Conservation (phyloP, 352 stramenopile species). For the Pythium oligandrum region DNA sequence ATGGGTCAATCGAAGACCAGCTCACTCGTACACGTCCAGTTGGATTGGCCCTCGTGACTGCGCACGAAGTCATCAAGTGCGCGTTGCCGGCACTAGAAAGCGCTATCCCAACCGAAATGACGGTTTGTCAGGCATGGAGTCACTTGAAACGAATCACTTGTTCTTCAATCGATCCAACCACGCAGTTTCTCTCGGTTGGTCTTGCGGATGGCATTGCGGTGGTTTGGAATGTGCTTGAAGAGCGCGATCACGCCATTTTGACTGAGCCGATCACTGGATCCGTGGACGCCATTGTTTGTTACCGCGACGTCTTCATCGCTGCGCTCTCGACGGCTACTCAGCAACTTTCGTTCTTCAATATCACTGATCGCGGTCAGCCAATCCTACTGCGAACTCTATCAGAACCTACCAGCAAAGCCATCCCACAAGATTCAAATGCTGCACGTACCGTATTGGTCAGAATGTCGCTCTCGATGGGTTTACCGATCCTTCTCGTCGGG, state of each 20-base stretch:
- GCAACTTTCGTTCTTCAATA: constrained; percentile 40
- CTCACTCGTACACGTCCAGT: constrained; percentile 8
- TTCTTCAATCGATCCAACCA: constrained; percentile 33
- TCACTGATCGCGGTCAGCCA: constrained; percentile 18
- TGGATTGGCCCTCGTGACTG: constrained; percentile 2
- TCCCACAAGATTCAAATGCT: constrained; percentile 11
- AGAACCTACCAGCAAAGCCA: constrained; percentile 14
- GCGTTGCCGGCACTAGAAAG: neutral
- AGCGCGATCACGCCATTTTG: constrained; percentile 28
- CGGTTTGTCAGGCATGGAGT: constrained; percentile 27
- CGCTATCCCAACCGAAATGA: neutral
- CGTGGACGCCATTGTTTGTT: constrained; percentile 17
- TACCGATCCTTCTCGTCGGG: constrained; percentile 34
- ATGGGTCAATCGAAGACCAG: too few species aligned
- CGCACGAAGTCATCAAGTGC: constrained; percentile 9
- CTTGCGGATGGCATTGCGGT: constrained; percentile 39
- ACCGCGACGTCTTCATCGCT: constrained; percentile 23
- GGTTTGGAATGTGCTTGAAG: constrained; percentile 51
- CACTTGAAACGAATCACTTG: constrained; percentile 35
- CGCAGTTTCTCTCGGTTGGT: constrained; percentile 39
- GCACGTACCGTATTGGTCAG: constrained; percentile 6
- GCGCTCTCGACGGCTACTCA: constrained; percentile 30
- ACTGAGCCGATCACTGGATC: constrained; percentile 2
- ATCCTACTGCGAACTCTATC: constrained; percentile 29
- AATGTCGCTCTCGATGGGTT: constrained; percentile 15